Conservation (phyloP, 768 basidiomycete species). For the Amanita muscaria region DNA sequence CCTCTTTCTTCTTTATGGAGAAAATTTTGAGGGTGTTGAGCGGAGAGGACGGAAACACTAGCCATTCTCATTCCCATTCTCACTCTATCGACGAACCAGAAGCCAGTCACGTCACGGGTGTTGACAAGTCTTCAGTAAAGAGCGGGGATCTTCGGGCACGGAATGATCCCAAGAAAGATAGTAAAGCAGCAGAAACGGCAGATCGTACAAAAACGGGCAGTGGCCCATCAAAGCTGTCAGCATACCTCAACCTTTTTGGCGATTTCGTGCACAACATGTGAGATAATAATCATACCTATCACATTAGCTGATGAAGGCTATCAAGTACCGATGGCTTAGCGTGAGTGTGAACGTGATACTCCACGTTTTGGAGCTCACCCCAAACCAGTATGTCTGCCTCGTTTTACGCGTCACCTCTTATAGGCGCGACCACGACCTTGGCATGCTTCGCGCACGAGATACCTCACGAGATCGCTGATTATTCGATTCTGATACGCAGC, state of each 20-base stretch:
- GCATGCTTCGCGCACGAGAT: constrained; percentile 95
- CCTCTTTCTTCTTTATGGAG: constrained; percentile 89
- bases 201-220: constrained; percentile 23
- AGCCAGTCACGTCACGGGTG: constrained; percentile 10
- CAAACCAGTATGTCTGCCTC: constrained; percentile 77
- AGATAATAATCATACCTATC: background rate
- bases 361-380: constrained; percentile 3
- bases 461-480: constrained; percentile 95
- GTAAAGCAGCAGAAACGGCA: constrained; percentile 11
- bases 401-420: constrained; percentile 92
- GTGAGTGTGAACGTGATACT: constrained; percentile 34
- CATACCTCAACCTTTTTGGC: constrained; percentile 88
- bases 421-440: constrained; percentile 90
- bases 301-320: constrained; percentile 2
- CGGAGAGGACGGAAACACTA: constrained; percentile 43
- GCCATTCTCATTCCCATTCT: constrained; percentile 56
- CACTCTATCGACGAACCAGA: constrained; percentile 28
- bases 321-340: constrained; percentile 85
- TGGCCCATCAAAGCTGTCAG: constrained; percentile 76
- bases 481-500: constrained; percentile 84
- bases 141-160: constrained; percentile 43
- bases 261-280: constrained; percentile 94
- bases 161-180: constrained; percentile 23
- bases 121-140: constrained; percentile 39
- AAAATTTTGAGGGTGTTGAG: constrained; percentile 80